Conservation (phyloP, 345 rosid genomes). For the Erucastrum elatum region DNA sequence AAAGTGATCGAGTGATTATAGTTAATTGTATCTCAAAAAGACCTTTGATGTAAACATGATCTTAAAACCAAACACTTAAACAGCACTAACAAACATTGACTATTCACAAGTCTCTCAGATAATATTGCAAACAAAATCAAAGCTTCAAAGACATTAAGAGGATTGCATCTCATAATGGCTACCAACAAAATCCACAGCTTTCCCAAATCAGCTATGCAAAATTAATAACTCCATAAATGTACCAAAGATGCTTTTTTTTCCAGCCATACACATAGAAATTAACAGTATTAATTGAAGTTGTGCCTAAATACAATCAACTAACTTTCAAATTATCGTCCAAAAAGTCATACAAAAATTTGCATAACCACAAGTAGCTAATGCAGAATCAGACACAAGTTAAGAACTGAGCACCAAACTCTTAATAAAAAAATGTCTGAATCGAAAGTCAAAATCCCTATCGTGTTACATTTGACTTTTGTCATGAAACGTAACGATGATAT, state of each 20-base stretch:
- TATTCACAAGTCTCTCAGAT: background rate
- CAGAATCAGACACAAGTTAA: constrained; percentile 17
- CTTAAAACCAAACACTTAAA: background rate
- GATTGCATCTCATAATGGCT: background rate
- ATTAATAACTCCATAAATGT: constrained; percentile 2
- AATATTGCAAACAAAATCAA: constrained; percentile 14
- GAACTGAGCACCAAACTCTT: constrained; percentile 7
- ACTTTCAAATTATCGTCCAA: background rate
- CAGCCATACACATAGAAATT: background rate
- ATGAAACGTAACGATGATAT: constrained; percentile 3
- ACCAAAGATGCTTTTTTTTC: background rate
- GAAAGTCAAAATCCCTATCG: constrained; percentile 26
- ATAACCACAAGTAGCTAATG: background rate
- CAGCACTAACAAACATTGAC: background rate
- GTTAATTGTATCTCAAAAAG: background rate
- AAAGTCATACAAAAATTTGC: background rate
- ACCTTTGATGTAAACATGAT: background rate
- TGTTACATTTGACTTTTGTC: background rate
- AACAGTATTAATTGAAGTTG: background rate
- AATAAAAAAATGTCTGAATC: background rate
- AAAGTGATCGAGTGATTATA: background rate
- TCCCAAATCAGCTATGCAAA: background rate
- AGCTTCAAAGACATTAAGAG: constrained; percentile 1
- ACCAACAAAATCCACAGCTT: constrained; percentile 8
- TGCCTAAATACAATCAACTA: constrained; percentile 10